Conservation (phyloP, 148 eudicot genomes). For the Diospyros lotus region DNA sequence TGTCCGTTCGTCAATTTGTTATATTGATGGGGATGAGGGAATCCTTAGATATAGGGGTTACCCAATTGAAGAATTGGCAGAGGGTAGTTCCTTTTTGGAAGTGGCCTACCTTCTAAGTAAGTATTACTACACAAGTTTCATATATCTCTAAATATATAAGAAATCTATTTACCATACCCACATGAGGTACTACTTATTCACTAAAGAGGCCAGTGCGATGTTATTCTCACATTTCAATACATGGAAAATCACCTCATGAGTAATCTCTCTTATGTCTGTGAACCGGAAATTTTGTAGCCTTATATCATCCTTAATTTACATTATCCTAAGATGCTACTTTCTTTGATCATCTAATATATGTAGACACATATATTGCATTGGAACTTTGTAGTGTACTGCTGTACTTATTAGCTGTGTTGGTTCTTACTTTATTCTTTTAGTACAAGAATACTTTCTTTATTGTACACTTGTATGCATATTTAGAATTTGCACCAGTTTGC, state of each 20-base stretch:
- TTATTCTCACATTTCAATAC: background rate
- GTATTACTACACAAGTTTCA: slow-evolving; percentile 19
- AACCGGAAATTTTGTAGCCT: background rate
- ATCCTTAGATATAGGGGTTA: slow-evolving; percentile 93
- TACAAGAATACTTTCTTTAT: no score
- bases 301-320: background rate
- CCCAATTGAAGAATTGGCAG: slow-evolving; percentile 95
- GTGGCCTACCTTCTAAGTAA: slow-evolving; percentile 91
- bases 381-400: background rate
- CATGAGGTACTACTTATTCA: background rate
- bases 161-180: background rate
- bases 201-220: background rate
- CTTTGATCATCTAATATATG: no score
- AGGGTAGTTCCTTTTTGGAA: slow-evolving; percentile 86
- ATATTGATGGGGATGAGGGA: slow-evolving; percentile 98
- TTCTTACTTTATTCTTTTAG: background rate
- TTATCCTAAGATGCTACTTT: background rate
- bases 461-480: no score
- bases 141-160: background rate
- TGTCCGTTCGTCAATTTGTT: slow-evolving; percentile 87
- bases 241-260: background rate
- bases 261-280: background rate
- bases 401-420: background rate
- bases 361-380: no score
- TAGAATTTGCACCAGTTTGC: no score